Conservation (phyloP, 768 basidiomycete species). For the Pleurotus ostreatus region DNA sequence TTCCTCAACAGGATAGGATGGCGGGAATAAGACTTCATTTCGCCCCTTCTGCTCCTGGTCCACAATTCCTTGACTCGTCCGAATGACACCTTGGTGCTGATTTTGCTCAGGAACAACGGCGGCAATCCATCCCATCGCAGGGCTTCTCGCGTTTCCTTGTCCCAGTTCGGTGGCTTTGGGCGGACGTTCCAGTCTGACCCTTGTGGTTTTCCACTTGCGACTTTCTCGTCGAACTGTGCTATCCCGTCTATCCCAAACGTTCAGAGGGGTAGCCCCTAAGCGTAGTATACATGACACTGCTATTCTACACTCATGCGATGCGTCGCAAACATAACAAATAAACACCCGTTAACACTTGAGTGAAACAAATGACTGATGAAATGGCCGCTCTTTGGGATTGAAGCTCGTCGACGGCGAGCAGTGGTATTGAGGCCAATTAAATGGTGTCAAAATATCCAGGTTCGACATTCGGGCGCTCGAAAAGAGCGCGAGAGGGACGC, state of each 20-base stretch:
- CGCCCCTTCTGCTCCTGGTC: slow-evolving; percentile 25
- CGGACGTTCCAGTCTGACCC: slow-evolving; percentile 39
- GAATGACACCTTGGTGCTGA: slow-evolving; percentile 45
- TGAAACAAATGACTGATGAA: too few species aligned
- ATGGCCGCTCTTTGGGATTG: too few species aligned
- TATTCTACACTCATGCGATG: too few species aligned
- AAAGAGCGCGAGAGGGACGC: too few species aligned
- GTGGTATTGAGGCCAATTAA: too few species aligned
- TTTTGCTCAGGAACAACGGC: slow-evolving; percentile 40
- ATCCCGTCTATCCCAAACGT: slow-evolving; percentile 85
- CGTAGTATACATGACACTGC: slow-evolving; percentile 28
- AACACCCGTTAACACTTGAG: too few species aligned
- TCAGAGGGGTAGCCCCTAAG: slow-evolving; percentile 68
- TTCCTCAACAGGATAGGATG: slow-evolving; percentile 13
- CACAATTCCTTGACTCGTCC: slow-evolving; percentile 59
- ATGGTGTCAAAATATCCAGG: too few species aligned
- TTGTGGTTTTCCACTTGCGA: slow-evolving; percentile 41
- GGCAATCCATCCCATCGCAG: slow-evolving; percentile 68
- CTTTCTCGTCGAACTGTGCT: slow-evolving; percentile 47
- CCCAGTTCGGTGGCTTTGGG: slow-evolving; percentile 59
- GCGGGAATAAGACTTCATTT: slow-evolving; percentile 27
- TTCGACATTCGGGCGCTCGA: too few species aligned
- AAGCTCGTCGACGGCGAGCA: too few species aligned
- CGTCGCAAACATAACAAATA: too few species aligned
- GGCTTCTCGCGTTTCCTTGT: slow-evolving; percentile 55